Evolutionary conservation across 192 early-diverging fungal species (phyloP).

Genomic region (Neocallimastix lanati): DNA sequence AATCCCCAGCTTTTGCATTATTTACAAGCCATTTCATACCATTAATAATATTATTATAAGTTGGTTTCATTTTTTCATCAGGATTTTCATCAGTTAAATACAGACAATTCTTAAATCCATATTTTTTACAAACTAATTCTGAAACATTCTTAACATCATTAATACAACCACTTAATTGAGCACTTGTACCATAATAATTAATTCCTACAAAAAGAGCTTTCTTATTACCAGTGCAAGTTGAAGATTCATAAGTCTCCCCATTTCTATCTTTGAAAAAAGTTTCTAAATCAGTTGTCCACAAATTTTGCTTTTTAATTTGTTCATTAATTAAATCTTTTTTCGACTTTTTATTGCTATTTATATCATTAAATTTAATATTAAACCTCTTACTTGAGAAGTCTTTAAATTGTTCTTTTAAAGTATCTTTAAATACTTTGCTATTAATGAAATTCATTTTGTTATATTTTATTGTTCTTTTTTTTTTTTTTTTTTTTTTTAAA

Average conservation of each 20-base stretch:
- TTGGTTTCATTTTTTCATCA: conserved; percentile 16
- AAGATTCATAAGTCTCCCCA: not conserved
- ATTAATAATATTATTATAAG: conserved; percentile 20
- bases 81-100: conserved; percentile 18
- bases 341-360: not conserved
- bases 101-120: not conserved
- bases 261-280: not conserved
- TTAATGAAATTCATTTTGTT: too few species aligned
- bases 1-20: conserved; percentile 23
- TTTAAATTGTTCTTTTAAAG: too few species aligned
- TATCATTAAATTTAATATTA: not conserved
- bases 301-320: not conserved
- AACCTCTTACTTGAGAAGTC: not conserved
- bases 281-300: not conserved
- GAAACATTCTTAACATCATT: conserved; percentile 26
- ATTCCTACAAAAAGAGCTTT: conserved; percentile 24
- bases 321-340: not conserved
- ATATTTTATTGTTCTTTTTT: too few species aligned
- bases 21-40: conserved; percentile 27
- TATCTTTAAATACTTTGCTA: too few species aligned
- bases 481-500: too few species aligned
- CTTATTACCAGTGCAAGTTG: not conserved
- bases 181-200: conserved; percentile 17
- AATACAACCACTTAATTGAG: conserved; percentile 16
- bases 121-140: not conserved